Evolutionary conservation across 106 monocot species (phyloP), one percentile per base, ranked within the genome.

Genomic region (Dioscorea zingiberensis): DNA sequence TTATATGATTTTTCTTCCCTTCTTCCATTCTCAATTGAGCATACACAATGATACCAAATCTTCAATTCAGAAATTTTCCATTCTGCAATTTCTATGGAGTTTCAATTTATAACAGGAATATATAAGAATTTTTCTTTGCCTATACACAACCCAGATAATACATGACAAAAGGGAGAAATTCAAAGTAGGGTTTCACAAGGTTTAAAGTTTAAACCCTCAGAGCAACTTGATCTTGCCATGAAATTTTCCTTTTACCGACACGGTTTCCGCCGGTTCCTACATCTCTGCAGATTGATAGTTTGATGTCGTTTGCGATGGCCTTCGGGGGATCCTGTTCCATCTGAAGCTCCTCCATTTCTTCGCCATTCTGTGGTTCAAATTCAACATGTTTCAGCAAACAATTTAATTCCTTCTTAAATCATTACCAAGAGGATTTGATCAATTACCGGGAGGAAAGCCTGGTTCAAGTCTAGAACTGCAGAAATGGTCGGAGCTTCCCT

Each of bases 221-320:
- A 63, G 76, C 86, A 21, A 81, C 70, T 59, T 81, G 93, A 78
- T 93, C 89, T 71, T 86, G 83, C 89, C 89, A 93, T 63, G 93
- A 66, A 56, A 93, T 81, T 70, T 77, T 87, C 78, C 89, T 86
- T 74, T 86, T 93, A 23, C 81, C 76, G 13, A 69, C 48, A 38
- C 71, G 60, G 38, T 57, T 80, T 19, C 83, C 26, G 58, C 70
- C 47, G 17, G 32, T 74, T 23, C 78, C 77, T 1, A 72, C 81
- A 58, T 85, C 66, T 68, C 88, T 80, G 47, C 66, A 85, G 28
- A 76, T 51, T 1, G 83, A 63, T 48, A 76, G 54, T 58, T 70
- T 86, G 11, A 75, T 65, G 56, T 84, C 74, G 17, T 62, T 54
- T 16, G 60, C 55, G 1, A 44, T 18, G 29, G 45, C 29, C 47